Conservation (phyloP, 331 rosid species). For the Rosa hybrid region DNA sequence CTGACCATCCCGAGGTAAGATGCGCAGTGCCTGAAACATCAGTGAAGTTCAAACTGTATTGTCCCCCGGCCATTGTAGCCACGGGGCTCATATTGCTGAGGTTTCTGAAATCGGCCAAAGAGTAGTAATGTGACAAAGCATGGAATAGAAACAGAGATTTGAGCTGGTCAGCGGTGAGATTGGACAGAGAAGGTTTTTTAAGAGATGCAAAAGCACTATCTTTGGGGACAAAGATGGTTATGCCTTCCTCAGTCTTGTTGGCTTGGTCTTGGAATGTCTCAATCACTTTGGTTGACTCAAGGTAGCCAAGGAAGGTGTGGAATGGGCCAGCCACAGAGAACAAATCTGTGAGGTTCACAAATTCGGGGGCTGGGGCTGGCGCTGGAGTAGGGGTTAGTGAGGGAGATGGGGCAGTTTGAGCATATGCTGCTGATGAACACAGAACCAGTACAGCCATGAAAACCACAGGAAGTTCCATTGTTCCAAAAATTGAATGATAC, state of each 20-base stretch:
- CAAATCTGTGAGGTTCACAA: constrained; percentile 72
- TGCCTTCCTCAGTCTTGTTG: constrained; percentile 87
- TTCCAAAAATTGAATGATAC: constrained; percentile 5
- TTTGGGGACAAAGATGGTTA: constrained; percentile 84
- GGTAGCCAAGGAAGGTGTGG: constrained; percentile 69
- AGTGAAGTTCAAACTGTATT: constrained; percentile 71
- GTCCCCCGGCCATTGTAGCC: constrained; percentile 81
- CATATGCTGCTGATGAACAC: constrained; percentile 53
- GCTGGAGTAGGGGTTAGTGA: constrained; percentile 57
- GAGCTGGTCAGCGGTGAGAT: constrained; percentile 65
- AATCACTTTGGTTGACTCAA: constrained; percentile 73
- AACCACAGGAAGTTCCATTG: constrained; percentile 51
- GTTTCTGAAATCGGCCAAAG: constrained; percentile 65
- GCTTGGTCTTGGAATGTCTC: constrained; percentile 95
- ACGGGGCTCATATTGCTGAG: constrained; percentile 60
- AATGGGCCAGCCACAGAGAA: constrained; percentile 91
- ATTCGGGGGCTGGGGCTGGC: constrained; percentile 74
- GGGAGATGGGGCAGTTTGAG: constrained; percentile 61
- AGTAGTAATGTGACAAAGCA: constrained; percentile 79
- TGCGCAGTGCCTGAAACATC: constrained; percentile 66
- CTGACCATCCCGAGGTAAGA: constrained; percentile 74
- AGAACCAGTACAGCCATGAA: constrained; percentile 51
- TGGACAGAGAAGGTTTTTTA: constrained; percentile 63
- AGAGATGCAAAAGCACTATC: constrained; percentile 62
- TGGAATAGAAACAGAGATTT: constrained; percentile 80